Percentiles rank a stretch among this genome's conserved stretches.
phyloP scores from a whole-genome alignment of 2,329 filamentous ascomycete species.

The Diaporthe citriasiana region DNA sequence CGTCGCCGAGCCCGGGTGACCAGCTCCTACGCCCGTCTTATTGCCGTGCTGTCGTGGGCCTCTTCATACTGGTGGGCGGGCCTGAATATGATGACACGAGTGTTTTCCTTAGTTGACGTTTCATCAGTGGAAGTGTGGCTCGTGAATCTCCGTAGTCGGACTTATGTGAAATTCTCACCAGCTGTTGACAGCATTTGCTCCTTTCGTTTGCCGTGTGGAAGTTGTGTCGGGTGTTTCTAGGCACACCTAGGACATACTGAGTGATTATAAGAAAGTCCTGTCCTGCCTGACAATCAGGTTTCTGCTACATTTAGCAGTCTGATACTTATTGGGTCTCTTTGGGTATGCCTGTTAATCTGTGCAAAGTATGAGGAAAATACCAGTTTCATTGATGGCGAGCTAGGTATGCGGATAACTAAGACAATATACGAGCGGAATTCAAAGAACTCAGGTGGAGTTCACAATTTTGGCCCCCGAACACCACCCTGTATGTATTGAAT shows the following conservation, averaged over 20 bases:
- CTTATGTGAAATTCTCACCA: not conserved
- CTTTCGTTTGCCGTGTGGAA: not conserved
- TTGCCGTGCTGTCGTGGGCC: not conserved
- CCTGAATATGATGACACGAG: not conserved
- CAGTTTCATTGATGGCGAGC: not conserved
- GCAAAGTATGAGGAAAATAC: not conserved
- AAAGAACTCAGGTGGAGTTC: not conserved
- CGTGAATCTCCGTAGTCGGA: not conserved
- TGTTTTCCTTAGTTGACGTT: not conserved
- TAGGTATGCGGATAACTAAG: not conserved
- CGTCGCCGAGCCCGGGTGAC: not conserved
- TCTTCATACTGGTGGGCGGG: not conserved
- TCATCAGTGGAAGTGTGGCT: not conserved
- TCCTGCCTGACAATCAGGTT: not conserved
- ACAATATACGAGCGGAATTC: not conserved
- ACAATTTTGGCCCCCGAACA: too few relatives aligned
- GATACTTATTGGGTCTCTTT: not conserved
- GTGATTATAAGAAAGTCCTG: not conserved
- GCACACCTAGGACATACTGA: not conserved
- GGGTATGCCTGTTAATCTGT: not conserved
- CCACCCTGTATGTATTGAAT: too few relatives aligned
- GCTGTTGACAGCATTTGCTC: too few relatives aligned
- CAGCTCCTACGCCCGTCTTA: conserved; percentile 8
- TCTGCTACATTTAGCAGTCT: not conserved
- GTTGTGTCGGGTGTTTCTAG: not conserved